phyloP scores from a whole-genome alignment of 352 stramenopile species.

The Phytophthora citricola region DNA sequence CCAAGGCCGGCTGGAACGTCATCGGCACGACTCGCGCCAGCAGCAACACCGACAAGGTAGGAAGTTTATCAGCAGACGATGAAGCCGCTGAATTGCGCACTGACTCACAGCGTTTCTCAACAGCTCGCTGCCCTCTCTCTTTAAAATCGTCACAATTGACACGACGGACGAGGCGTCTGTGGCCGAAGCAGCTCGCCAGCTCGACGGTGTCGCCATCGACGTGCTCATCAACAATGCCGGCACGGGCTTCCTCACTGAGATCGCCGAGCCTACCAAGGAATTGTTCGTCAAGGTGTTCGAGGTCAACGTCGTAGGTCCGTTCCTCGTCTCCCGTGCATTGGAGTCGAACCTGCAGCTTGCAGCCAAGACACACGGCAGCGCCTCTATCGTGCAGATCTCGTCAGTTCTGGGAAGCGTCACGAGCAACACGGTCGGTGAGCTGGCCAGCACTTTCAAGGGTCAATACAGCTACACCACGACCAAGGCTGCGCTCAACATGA shows the following conservation, averaged over 20 bases:
- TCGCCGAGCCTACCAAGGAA: slow-evolving; percentile 44
- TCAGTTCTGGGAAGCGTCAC: slow-evolving; percentile 53
- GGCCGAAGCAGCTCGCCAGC: slow-evolving; percentile 34
- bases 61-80: too few species aligned
- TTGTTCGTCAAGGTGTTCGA: slow-evolving; percentile 54
- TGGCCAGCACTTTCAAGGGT: slow-evolving; percentile 21
- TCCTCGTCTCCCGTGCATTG: slow-evolving; percentile 24
- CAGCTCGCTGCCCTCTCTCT: slow-evolving; percentile 32
- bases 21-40: neutral
- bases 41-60: slow-evolving; percentile 6
- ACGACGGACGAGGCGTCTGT: slow-evolving; percentile 48
- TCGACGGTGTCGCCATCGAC: slow-evolving; percentile 53
- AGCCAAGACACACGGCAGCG: slow-evolving; percentile 30
- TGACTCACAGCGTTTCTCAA: too few species aligned
- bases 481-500: slow-evolving; percentile 73
- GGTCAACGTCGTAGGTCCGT: slow-evolving; percentile 42
- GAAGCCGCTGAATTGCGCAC: too few species aligned
- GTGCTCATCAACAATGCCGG: slow-evolving; percentile 69
- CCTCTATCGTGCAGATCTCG: slow-evolving; percentile 50
- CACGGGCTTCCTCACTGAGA: slow-evolving; percentile 33
- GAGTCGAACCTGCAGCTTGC: slow-evolving; percentile 48
- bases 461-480: slow-evolving; percentile 67
- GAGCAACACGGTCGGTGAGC: slow-evolving; percentile 31
- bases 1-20: slow-evolving; percentile 18
- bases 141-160: slow-evolving; percentile 56